phyloP scores from a whole-genome alignment of 805 yeast genomes.

The Ogataea trehaloabstinens region DNA sequence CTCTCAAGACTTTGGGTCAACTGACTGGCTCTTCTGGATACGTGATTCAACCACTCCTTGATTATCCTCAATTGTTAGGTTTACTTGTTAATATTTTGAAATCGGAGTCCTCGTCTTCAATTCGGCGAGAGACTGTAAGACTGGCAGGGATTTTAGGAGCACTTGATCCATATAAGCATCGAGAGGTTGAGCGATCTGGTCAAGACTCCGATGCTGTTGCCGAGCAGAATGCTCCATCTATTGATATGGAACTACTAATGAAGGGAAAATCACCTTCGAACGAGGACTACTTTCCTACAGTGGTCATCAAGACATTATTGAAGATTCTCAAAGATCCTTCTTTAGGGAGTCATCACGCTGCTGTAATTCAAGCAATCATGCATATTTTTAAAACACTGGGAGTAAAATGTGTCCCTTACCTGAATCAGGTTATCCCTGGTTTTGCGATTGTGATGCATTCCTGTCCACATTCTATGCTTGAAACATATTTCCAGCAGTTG shows the following conservation, averaged over 20 bases:
- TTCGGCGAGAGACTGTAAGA: conserved; percentile 85
- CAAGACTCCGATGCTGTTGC: conserved; percentile 39
- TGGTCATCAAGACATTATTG: conserved; percentile 82
- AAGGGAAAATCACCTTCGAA: conserved; percentile 90
- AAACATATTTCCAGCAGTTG: conserved; percentile 85
- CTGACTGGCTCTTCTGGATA: conserved; percentile 89
- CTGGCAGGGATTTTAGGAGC: conserved; percentile 94
- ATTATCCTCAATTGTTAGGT: conserved; percentile 85
- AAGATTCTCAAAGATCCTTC: conserved; percentile 84
- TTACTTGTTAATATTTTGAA: conserved; percentile 78
- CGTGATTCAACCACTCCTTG: conserved; percentile 89
- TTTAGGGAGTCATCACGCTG: conserved; percentile 79
- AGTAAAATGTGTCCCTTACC: conserved; percentile 81
- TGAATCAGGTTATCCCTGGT: conserved; percentile 86
- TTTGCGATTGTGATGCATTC: conserved; percentile 79
- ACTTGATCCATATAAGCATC: conserved; percentile 90
- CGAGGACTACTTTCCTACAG: conserved; percentile 94
- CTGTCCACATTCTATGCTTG: conserved; percentile 75
- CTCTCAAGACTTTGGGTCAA: conserved; percentile 83
- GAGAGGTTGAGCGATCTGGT: conserved; percentile 73
- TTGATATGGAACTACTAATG: conserved; percentile 87
- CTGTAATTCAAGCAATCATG: conserved; percentile 92
- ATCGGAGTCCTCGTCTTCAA: conserved; percentile 69
- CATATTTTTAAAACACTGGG: conserved; percentile 89
- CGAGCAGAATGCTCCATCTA: conserved; percentile 85